Evolutionary conservation across 1,284 basidiomycete species (phyloP), one percentile per base, ranked within the genome.

Genomic region (Sanguinoderma infundibulare): DNA sequence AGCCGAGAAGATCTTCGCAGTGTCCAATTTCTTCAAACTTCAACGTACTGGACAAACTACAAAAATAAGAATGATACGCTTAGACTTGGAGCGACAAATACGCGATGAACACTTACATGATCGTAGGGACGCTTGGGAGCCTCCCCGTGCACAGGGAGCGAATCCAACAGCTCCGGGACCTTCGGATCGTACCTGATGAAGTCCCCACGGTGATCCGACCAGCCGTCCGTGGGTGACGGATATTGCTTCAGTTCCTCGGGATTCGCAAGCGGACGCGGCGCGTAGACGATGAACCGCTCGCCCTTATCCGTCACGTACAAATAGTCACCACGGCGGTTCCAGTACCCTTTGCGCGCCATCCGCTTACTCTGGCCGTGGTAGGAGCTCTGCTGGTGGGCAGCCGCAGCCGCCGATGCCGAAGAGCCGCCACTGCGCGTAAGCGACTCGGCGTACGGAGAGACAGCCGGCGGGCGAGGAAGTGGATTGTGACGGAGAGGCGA

Each of bases 291-390:
- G 64, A 76, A 85, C 51, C 79, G 78, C 26, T 79, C 75, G 15
- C 61, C 64, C 39, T 78, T 77, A 26, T 78, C 76, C 24, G 74
- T 62, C 22, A 86, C 84, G 44, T 62, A 62, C 55, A 89, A 78
- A 66, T 90, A 83, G 71, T 91, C 89, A 0, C 89, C 89, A 2
- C 89, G 84, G 26, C 80, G 71, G 65, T 91, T 91, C 89, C 89
- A 91, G 65, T 78, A 84, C 1, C 89, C 89, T 26, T 72, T 71
- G 10, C 89, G 84, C 15, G 81, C 64, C 44, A 20, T 39, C 56
- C 57, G 62, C 55, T 32, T 52, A 32, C 6, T 32, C 20, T 51
- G 49, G 32, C 28, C 28, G 8, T 55, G 44, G 5, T 24, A 50
- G 34, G 55, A 17, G 39, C 12, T 57, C 22, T 61, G 56, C 38